A percentile compares a stretch with the other conserved stretches of the same genome.
Conservation (phyloP, 345 rosid genomes). For the Eutrema heterophyllum region DNA sequence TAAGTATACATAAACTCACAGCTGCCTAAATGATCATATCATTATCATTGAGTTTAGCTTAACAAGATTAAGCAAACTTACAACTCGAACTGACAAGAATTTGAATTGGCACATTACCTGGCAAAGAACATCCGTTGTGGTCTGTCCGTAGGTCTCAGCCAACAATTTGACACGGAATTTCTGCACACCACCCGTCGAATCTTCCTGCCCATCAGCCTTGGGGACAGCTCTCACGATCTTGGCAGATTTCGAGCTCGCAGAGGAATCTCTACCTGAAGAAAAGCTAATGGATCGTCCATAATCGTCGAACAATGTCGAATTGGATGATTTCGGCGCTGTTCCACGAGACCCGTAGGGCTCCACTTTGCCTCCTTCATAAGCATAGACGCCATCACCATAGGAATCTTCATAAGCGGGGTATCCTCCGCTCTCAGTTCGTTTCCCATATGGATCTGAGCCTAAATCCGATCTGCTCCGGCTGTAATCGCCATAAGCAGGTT, state of each 20-base stretch:
- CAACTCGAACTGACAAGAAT: background rate
- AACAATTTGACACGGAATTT: slow-evolving; percentile 88
- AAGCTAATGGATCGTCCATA: slow-evolving; percentile 76
- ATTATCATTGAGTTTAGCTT: background rate
- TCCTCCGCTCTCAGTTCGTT: slow-evolving; percentile 50
- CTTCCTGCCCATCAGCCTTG: slow-evolving; percentile 78
- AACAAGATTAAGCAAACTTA: background rate
- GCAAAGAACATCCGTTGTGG: slow-evolving; percentile 89
- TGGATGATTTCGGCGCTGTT: slow-evolving; percentile 73
- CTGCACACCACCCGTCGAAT: slow-evolving; percentile 80
- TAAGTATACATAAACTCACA: background rate
- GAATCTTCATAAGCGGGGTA: slow-evolving; percentile 46
- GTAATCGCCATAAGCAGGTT: slow-evolving; percentile 40
- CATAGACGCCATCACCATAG: slow-evolving; percentile 80
- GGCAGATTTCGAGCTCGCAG: slow-evolving; percentile 35
- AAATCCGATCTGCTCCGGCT: slow-evolving; percentile 42
- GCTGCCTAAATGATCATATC: background rate
- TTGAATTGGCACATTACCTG: slow-evolving; percentile 45
- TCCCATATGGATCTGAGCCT: slow-evolving; percentile 60
- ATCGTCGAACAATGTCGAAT: slow-evolving; percentile 77
- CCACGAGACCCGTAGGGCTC: slow-evolving; percentile 98
- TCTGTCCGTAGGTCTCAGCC: slow-evolving; percentile 81
- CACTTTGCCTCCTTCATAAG: slow-evolving; percentile 74
- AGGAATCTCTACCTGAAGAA: slow-evolving; percentile 55
- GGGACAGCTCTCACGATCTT: slow-evolving; percentile 94